Percentiles rank a stretch among this genome's conserved stretches.
Conservation (phyloP, 768 basidiomycete genomes). For the Suillus subalutaceus region DNA sequence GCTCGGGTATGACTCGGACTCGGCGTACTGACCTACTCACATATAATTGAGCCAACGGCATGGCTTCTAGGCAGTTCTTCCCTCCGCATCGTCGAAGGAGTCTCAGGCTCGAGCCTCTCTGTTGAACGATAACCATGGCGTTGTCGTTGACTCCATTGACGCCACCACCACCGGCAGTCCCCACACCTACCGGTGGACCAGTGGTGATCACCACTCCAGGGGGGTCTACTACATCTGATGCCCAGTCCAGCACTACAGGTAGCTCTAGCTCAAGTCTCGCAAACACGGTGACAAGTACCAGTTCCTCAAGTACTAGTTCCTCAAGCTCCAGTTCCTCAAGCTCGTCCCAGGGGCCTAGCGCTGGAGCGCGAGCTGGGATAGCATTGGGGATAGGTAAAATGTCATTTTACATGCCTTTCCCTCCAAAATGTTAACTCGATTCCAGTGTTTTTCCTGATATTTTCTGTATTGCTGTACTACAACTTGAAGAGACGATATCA, state of each 20-base stretch:
- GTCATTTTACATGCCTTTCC: neutral
- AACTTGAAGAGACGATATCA: conserved; percentile 12
- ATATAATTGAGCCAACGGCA: neutral
- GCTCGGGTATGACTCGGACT: neutral
- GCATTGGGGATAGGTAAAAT: conserved; percentile 28
- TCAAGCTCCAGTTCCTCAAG: conserved; percentile 8
- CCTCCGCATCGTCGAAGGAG: neutral
- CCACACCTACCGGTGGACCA: neutral
- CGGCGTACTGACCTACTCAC: neutral
- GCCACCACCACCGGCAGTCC: neutral
- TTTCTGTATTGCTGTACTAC: conserved; percentile 7
- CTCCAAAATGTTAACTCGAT: neutral
- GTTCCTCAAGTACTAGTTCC: neutral
- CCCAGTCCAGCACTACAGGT: neutral
- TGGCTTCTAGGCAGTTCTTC: neutral
- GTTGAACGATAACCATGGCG: neutral
- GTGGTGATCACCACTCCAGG: neutral
- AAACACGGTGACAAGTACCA: neutral
- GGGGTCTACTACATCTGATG: neutral
- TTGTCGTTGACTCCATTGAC: neutral
- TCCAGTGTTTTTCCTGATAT: conserved; percentile 13
- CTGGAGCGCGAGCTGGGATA: conserved; percentile 28
- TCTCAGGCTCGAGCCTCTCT: neutral
- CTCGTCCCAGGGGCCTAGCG: conserved; percentile 11
- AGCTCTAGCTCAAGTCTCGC: conserved; percentile 10